Evolutionary conservation across 441 rosid species (phyloP).

Genomic region (Melastoma candidum): DNA sequence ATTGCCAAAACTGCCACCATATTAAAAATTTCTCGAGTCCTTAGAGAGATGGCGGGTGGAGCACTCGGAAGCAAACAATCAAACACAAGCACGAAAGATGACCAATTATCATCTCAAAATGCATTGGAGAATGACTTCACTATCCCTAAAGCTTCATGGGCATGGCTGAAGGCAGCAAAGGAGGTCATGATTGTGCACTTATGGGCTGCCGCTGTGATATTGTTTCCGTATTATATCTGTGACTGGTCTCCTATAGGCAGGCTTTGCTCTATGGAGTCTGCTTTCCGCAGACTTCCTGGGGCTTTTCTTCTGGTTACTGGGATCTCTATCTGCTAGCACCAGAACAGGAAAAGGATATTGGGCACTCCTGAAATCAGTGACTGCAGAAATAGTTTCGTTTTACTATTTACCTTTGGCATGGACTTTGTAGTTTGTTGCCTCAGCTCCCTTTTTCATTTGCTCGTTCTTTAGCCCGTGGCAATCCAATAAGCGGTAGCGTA

Average conservation of each 20-base stretch:
- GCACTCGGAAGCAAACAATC: slow-evolving; percentile 26
- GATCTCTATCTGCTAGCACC: slow-evolving; percentile 28
- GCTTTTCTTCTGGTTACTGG: slow-evolving; percentile 30
- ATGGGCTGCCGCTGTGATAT: slow-evolving; percentile 50
- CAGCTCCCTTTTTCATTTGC: too few relatives aligned
- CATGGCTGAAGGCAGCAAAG: slow-evolving; percentile 64
- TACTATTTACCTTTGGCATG: too few relatives aligned
- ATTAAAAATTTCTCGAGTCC: too few relatives aligned
- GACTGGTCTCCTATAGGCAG: slow-evolving; percentile 40
- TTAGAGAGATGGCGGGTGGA: too few relatives aligned
- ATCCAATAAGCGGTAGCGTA: too few relatives aligned
- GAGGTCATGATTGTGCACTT: slow-evolving; percentile 54
- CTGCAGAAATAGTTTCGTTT: slow-evolving; percentile 7
- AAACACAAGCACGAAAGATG: slow-evolving; percentile 19
- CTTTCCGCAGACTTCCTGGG: slow-evolving; percentile 43
- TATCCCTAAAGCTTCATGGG: slow-evolving; percentile 40
- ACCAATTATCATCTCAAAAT: slow-evolving; percentile 13
- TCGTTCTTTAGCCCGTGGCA: too few relatives aligned
- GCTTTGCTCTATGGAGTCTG: slow-evolving; percentile 40
- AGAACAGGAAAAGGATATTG: slow-evolving; percentile 34
- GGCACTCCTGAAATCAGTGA: slow-evolving; percentile 72
- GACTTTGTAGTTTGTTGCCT: too few relatives aligned
- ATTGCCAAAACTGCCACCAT: too few relatives aligned
- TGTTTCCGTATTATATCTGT: slow-evolving; percentile 61
- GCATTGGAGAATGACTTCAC: slow-evolving; percentile 16